Evolutionary conservation across 140 eudicot genomes (phyloP).

Genomic region (Stevia rebaudiana): DNA sequence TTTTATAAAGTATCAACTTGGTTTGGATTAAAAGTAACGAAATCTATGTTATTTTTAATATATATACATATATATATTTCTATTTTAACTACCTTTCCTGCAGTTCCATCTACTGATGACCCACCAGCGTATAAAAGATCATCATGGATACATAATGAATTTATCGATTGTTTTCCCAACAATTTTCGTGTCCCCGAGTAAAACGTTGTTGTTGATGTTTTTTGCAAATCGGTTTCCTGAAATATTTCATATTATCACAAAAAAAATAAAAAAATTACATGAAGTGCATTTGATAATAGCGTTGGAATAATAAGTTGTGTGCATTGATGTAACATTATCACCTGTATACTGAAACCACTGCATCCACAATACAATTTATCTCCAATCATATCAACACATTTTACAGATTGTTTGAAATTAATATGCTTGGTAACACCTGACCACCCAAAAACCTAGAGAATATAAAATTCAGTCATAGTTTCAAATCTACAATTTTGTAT

Average conservation of each 20-base stretch:
- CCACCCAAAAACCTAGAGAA: slow-evolving; percentile 61
- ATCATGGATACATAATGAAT: slow-evolving; percentile 44
- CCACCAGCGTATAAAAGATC: slow-evolving; percentile 57
- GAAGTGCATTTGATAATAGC: not conserved
- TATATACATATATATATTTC: too few relatives aligned
- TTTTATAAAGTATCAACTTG: not conserved
- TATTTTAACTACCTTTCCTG: slow-evolving; percentile 56
- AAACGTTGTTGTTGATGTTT: slow-evolving; percentile 44
- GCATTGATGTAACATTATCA: slow-evolving; percentile 10
- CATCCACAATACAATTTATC: slow-evolving; percentile 75
- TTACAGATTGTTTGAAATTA: slow-evolving; percentile 64
- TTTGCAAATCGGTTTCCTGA: slow-evolving; percentile 68
- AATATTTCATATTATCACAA: slow-evolving; percentile 10
- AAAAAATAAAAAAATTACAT: too few relatives aligned
- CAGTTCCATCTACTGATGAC: slow-evolving; percentile 61
- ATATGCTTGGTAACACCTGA: slow-evolving; percentile 60
- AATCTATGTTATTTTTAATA: not conserved
- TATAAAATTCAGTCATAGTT: not conserved
- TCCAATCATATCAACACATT: slow-evolving; percentile 48
- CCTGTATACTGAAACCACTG: slow-evolving; percentile 63
- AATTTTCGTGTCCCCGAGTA: slow-evolving; percentile 63
- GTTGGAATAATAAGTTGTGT: not conserved
- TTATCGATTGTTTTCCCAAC: slow-evolving; percentile 63
- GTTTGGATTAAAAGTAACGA: not conserved
- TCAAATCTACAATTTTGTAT: not conserved